These are phyloP conservation scores for Mycena crocata DNA, from an alignment of 768 basidiomycete species.

Conservation along the genomic window DNA sequence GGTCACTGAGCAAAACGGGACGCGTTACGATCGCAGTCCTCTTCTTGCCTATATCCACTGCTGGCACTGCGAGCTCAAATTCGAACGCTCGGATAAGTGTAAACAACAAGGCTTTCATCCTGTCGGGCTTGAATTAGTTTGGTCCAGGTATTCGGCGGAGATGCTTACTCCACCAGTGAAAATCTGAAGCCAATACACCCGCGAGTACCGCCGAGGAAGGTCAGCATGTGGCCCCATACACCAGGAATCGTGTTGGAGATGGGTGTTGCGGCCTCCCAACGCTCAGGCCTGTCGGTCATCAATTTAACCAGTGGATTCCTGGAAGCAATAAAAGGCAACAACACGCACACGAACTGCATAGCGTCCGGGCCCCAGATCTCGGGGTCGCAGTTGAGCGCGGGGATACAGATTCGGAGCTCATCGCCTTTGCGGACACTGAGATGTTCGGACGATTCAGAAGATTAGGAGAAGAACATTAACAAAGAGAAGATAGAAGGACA, in stretches of 20 bases:
- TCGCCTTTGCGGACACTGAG: constrained; percentile 60
- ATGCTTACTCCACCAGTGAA: constrained; percentile 6
- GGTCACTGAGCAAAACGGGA: no score
- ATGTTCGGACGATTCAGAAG: no score
- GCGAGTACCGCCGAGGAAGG: constrained; percentile 66
- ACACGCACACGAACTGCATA: constrained; percentile 64
- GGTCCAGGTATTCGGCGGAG: no score
- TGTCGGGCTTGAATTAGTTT: not conserved
- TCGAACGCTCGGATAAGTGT: constrained; percentile 54
- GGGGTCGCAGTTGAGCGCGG: constrained; percentile 61
- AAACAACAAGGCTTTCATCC: constrained; percentile 10
- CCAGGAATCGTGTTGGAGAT: constrained; percentile 62
- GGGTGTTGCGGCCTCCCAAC: constrained; percentile 67
- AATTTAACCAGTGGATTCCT: no score
- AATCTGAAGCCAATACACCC: constrained; percentile 21
- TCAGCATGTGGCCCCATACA: constrained; percentile 68
- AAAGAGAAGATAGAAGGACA: not conserved
- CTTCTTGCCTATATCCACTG: not conserved
- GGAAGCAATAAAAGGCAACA: not conserved
- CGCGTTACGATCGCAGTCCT: no score
- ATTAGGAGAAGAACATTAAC: not conserved
- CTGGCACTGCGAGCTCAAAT: constrained; percentile 45
- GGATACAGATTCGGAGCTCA: constrained; percentile 60
- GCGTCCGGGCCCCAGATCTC: constrained; percentile 75
- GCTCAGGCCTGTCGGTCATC: no score